Conservation (phyloP, 1,139 yeast genomes). For the Blastobotrys apis region DNA sequence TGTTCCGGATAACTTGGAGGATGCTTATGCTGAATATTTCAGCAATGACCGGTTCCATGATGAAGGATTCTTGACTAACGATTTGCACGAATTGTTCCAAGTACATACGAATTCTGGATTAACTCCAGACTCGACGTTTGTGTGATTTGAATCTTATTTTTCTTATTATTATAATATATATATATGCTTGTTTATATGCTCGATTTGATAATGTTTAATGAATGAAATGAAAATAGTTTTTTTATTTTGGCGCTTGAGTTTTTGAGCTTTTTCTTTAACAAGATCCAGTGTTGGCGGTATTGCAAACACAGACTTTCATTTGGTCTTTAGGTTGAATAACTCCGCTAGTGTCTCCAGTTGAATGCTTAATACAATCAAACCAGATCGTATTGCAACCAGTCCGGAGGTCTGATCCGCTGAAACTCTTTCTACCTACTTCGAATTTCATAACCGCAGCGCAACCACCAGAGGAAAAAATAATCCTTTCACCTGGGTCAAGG, state of each 20-base stretch:
- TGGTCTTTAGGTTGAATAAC: neutral
- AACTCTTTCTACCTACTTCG: too few species aligned
- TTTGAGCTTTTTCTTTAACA: neutral
- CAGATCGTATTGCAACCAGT: neutral
- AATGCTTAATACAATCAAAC: neutral
- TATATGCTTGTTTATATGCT: neutral
- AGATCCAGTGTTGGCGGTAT: neutral
- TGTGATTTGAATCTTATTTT: slow-evolving; percentile 1
- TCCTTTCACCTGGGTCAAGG: neutral
- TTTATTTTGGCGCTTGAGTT: neutral
- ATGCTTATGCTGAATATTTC: slow-evolving; percentile 23
- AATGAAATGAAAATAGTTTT: neutral
- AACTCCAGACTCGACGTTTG: slow-evolving; percentile 16
- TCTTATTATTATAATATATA: too few species aligned
- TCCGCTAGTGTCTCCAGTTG: neutral
- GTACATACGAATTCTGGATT: slow-evolving; percentile 15
- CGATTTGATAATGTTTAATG: neutral
- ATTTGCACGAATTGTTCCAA: slow-evolving; percentile 15
- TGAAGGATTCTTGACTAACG: slow-evolving; percentile 16
- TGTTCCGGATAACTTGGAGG: slow-evolving; percentile 20
- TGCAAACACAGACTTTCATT: neutral
- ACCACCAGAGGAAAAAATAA: neutral
- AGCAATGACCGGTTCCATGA: slow-evolving; percentile 15
- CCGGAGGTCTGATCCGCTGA: neutral
- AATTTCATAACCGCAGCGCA: neutral